Evolutionary conservation across 129 eudicot species (phyloP), one percentile per base, ranked within the genome.

Genomic region (Deinandra increscens): DNA sequence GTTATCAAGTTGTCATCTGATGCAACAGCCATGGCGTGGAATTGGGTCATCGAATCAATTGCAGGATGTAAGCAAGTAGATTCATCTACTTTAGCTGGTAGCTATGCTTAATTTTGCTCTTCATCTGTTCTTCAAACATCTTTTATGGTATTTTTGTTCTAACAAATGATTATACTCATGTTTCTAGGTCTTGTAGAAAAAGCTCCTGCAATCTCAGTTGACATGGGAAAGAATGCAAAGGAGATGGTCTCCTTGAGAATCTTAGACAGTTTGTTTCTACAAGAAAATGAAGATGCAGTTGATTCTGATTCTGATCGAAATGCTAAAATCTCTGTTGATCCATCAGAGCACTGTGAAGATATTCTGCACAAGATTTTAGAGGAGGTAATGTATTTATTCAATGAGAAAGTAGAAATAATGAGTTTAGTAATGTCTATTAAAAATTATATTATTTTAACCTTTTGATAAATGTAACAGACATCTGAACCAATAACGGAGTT

Each of bases 231-330:
- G 65, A 78, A 86, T 77, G 82, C 83, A 46, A 84, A 86, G 71
- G 96, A 89, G 66, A 20, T 71, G 12, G 79, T 84, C 22, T 82
- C 86, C 18, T 67, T 89, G 60, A 79, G 80, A 64, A 72, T 87
- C 18, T 73, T 89, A 61, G 93, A 89, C 83, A 73, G 55, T 51
- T 55, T 86, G 45, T 65, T 68, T 66, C 59, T 64, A 58, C 34
- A 42, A 23, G 78, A 15, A 56, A 74, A 56, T 48, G 81, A 61
- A 62, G 66, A 17, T 59, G 55, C 60, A 8, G 76, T 46, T 36
- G 60, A 65, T 63, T 41, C 59, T 26, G 48, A 69, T 43, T 37
- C 74, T 14, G 4, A 74, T 23, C 29, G 70, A 48, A 71, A 29
- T 37, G 60, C 60, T 31, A 81, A 75, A 42, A 69, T 72, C 31